These are phyloP conservation scores for Triangularia setosa DNA, from an alignment of 2,329 filamentous ascomycete genomes.

Conservation along the genomic window DNA sequence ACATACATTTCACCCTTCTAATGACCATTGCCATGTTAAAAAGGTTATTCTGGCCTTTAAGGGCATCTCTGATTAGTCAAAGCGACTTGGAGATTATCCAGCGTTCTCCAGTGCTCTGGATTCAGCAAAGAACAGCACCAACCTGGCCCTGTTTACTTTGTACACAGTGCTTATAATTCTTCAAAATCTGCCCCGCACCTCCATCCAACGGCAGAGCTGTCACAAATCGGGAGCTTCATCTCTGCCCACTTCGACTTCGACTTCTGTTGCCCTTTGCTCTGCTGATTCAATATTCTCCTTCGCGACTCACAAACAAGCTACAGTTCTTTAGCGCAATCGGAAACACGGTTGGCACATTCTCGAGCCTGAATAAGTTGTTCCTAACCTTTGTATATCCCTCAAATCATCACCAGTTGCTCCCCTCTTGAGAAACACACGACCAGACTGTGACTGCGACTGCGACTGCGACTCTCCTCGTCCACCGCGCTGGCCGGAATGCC, in stretches of 20 bases:
- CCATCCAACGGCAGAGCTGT: background rate
- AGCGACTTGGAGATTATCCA: too few species aligned
- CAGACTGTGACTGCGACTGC: background rate
- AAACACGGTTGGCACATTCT: background rate
- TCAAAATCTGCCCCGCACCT: background rate
- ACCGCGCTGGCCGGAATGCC: constrained; percentile 13
- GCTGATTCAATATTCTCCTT: background rate
- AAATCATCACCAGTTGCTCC: background rate
- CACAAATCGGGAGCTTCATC: background rate
- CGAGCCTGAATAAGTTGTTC: background rate
- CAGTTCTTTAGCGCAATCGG: background rate
- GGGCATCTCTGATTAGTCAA: too few species aligned
- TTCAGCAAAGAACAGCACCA: too few species aligned
- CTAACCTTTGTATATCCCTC: background rate
- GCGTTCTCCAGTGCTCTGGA: too few species aligned
- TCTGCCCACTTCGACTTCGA: background rate
- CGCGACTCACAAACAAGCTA: background rate
- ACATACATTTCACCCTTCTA: too few species aligned
- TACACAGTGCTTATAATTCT: background rate
- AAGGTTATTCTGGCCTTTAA: too few species aligned
- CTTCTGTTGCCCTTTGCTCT: too few species aligned
- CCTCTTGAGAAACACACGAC: background rate
- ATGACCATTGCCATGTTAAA: too few species aligned
- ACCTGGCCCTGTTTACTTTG: background rate
- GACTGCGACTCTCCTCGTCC: background rate